phyloP scores from a whole-genome alignment of 345 rosid genomes.

The Hypericum androsaemum region DNA sequence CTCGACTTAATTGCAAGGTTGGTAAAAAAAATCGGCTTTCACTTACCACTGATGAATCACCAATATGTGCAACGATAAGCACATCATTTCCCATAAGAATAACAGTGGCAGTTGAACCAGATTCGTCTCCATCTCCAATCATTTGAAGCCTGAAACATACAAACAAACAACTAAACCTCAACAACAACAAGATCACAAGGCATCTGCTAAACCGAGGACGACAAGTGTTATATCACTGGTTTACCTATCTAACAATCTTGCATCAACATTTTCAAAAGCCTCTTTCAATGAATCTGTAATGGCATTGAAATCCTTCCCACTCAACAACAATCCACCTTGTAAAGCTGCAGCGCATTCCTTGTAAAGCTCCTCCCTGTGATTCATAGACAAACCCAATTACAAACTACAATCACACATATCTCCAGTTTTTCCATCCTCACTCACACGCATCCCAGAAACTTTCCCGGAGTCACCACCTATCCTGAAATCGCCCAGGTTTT shows the following conservation, averaged over 20 bases:
- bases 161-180: conserved; percentile 27
- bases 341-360: conserved; percentile 66
- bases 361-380: conserved; percentile 73
- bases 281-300: conserved; percentile 38
- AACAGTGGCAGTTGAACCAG: conserved; percentile 87
- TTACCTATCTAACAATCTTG: conserved; percentile 55
- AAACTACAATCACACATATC: no score
- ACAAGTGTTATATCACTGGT: conserved; percentile 2
- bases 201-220: no score
- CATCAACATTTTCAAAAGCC: conserved; percentile 67
- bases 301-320: conserved; percentile 39
- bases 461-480: no score
- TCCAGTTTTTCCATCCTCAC: no score
- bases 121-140: conserved; percentile 47
- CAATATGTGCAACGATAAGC: conserved; percentile 68
- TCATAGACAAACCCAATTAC: not conserved
- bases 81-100: conserved; percentile 44
- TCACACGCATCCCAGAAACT: no score
- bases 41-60: conserved; percentile 74
- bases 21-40: not conserved
- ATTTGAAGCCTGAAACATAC: conserved; percentile 61
- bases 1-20: no score
- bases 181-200: conserved; percentile 17
- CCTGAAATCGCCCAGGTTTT: no score
- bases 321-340: conserved; percentile 62